Conservation (phyloP, 305 asterid genomes). For the Fraxinus greggii region DNA sequence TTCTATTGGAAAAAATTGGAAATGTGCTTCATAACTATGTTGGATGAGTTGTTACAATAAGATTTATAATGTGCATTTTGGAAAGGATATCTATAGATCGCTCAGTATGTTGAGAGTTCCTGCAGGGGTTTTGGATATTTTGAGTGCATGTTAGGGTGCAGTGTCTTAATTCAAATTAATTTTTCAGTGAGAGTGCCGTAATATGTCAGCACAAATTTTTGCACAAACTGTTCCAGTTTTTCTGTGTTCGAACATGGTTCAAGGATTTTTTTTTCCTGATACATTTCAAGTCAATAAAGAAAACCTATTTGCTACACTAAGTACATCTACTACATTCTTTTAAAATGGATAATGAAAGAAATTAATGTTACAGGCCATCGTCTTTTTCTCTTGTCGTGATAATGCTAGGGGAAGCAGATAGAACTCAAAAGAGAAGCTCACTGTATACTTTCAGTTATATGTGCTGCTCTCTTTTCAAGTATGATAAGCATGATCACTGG, state of each 20-base stretch:
- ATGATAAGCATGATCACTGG: constrained; percentile 7
- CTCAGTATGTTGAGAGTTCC: constrained; percentile 15
- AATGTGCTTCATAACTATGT: not conserved
- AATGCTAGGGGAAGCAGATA: not conserved
- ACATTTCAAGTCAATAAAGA: not conserved
- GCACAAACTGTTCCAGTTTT: not conserved
- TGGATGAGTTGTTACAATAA: not conserved
- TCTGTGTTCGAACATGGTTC: not conserved
- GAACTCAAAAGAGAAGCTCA: not conserved
- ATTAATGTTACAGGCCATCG: not conserved
- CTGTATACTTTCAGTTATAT: constrained; percentile 4
- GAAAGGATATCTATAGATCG: not conserved
- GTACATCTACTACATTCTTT: not conserved
- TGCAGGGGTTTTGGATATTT: constrained; percentile 10
- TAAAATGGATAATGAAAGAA: not conserved
- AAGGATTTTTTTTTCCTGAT: not conserved
- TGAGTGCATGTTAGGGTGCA: constrained; percentile 13
- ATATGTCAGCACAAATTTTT: not conserved
- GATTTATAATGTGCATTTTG: constrained; percentile 1
- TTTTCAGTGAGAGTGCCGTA: not conserved
- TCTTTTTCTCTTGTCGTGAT: not conserved
- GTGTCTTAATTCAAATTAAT: constrained; percentile 7
- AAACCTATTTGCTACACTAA: not conserved
- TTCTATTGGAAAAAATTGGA: not conserved
- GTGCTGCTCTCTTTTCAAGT: constrained; percentile 6